A percentile compares a stretch with the other conserved stretches of the same genome.
These are phyloP conservation scores for Beta vulgaris DNA, from an alignment of 148 eudicot genomes.

Conservation along the genomic window DNA sequence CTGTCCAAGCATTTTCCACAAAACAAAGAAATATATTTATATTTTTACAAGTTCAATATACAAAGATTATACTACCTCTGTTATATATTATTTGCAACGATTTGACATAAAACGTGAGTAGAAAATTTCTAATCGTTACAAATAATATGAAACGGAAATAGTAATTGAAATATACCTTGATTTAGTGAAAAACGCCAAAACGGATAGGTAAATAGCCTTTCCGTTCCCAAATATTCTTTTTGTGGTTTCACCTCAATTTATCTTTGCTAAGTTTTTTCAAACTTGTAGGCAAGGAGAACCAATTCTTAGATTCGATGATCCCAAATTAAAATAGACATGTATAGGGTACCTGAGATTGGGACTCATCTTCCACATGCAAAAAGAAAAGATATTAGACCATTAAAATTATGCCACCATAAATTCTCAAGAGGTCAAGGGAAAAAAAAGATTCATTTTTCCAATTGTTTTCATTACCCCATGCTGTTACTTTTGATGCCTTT, in stretches of 20 bases:
- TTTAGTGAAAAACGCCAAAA: too few relatives aligned
- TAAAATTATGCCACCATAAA: neutral
- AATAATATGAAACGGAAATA: too few relatives aligned
- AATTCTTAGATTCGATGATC: slow-evolving; percentile 14
- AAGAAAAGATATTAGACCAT: neutral
- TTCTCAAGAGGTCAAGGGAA: neutral
- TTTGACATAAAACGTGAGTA: too few relatives aligned
- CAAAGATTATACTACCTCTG: too few relatives aligned
- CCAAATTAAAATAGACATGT: slow-evolving; percentile 15
- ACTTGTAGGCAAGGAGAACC: slow-evolving; percentile 14
- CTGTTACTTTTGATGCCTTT: neutral
- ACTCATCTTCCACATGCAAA: neutral
- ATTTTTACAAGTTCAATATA: too few relatives aligned
- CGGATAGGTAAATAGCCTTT: too few relatives aligned
- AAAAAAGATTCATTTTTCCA: neutral
- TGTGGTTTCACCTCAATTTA: neutral
- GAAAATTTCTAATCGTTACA: too few relatives aligned
- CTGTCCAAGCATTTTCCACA: too few relatives aligned
- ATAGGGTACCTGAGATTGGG: slow-evolving; percentile 23
- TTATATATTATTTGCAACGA: too few relatives aligned
- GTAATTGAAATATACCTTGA: too few relatives aligned
- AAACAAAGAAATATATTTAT: too few relatives aligned
- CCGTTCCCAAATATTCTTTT: neutral
- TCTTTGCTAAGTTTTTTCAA: neutral
- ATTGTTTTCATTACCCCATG: neutral